Conservation (phyloP, 257 asterid species). For the Scutellaria minor region DNA sequence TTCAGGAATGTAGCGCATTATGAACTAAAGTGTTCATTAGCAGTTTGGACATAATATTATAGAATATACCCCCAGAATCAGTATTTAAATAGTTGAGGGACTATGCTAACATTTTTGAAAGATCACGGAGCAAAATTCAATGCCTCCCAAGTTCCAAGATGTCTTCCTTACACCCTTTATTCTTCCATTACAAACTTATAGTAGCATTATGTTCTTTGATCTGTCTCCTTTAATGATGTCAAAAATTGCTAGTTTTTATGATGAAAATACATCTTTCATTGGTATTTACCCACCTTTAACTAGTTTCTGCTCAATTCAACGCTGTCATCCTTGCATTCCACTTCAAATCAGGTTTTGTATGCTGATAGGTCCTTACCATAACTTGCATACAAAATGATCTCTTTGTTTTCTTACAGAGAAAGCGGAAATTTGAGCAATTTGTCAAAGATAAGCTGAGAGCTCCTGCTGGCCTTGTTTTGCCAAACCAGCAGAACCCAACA, state of each 20-base stretch:
- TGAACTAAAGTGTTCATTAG: background rate
- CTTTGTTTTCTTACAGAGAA: slow-evolving; percentile 54
- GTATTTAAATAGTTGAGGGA: background rate
- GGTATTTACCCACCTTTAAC: slow-evolving; percentile 25
- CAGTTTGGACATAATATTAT: background rate
- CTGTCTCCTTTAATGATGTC: background rate
- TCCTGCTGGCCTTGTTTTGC: slow-evolving; percentile 41
- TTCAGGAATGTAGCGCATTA: background rate
- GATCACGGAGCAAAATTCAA: background rate
- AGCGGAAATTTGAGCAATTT: slow-evolving; percentile 67
- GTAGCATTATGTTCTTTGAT: slow-evolving; percentile 6
- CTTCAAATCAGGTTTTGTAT: background rate
- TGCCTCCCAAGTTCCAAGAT: background rate
- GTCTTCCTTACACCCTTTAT: background rate
- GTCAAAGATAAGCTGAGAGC: slow-evolving; percentile 51
- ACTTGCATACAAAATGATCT: slow-evolving; percentile 11
- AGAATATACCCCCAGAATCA: background rate
- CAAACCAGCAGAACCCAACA: slow-evolving; percentile 43
- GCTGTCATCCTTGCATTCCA: slow-evolving; percentile 15
- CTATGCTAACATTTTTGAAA: background rate
- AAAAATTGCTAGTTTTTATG: background rate
- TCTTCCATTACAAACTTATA: background rate
- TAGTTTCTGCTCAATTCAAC: slow-evolving; percentile 2
- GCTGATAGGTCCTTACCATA: background rate
- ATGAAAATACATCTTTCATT: background rate